These are phyloP conservation scores for Cladosporium oxysporum DNA, from an alignment of 2,329 filamentous ascomycete species.

Conservation along the genomic window DNA sequence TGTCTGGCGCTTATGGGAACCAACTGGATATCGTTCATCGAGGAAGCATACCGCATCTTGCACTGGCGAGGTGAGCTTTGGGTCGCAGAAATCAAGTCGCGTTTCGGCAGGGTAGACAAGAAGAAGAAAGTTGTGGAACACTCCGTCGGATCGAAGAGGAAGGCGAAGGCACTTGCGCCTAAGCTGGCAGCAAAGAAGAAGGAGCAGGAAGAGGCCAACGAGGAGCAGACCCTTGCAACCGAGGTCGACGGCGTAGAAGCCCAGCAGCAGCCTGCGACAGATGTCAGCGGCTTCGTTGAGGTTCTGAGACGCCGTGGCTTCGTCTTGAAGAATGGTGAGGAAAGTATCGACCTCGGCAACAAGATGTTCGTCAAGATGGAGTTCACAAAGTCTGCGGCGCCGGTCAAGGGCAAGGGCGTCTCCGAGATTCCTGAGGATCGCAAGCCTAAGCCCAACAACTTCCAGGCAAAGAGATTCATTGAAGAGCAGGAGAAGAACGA, in stretches of 20 bases:
- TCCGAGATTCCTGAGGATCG: conserved; percentile 41
- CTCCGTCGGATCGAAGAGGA: conserved; percentile 67
- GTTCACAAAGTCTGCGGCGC: conserved; percentile 80
- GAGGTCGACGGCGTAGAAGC: conserved; percentile 69
- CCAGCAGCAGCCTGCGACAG: conserved; percentile 69
- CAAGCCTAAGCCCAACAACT: conserved; percentile 35
- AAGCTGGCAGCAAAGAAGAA: conserved; percentile 48
- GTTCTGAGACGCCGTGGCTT: conserved; percentile 81
- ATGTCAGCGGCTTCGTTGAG: conserved; percentile 83
- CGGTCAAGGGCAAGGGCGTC: conserved; percentile 73
- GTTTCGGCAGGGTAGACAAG: conserved; percentile 68
- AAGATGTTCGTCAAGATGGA: conserved; percentile 99
- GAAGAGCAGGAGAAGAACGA: conserved; percentile 55
- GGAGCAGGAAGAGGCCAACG: conserved; percentile 55
- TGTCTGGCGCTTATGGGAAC: conserved; percentile 98
- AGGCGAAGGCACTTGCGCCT: conserved; percentile 42
- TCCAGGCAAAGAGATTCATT: conserved; percentile 55
- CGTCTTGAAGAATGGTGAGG: conserved; percentile 67
- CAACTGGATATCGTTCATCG: conserved; percentile 95
- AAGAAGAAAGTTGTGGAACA: conserved; percentile 59
- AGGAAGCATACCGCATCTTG: conserved; percentile 90
- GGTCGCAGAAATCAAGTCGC: conserved; percentile 94
- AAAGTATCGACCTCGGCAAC: conserved; percentile 77
- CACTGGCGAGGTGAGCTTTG: conserved; percentile 95
- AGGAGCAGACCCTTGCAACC: conserved; percentile 60